A percentile compares a stretch with the other conserved stretches of the same genome.
These are phyloP conservation scores for Stephania japonica DNA, from an alignment of 164 flowering plant genomes.

Conservation along the genomic window DNA sequence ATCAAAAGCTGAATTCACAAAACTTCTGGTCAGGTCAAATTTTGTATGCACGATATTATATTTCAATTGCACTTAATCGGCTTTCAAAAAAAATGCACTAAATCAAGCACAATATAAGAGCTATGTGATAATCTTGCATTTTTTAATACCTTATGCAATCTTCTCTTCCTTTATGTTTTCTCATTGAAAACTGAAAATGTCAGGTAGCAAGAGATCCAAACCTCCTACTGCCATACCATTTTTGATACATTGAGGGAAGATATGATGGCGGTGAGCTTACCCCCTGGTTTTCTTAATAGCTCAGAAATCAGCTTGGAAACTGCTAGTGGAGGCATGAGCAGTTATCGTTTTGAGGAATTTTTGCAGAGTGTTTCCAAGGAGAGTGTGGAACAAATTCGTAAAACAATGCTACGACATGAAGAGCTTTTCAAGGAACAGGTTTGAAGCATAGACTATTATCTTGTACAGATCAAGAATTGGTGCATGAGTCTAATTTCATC, in stretches of 20 bases:
- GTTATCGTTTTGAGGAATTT: conserved; percentile 3
- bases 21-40: not conserved
- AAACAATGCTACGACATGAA: conserved; percentile 22
- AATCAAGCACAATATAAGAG: too few species aligned
- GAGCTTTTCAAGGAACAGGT: conserved; percentile 26
- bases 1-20: too few species aligned
- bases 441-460: conserved; percentile 2
- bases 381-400: conserved; percentile 21
- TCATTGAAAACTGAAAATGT: not conserved
- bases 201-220: conserved; percentile 5
- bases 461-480: not conserved
- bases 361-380: conserved; percentile 10
- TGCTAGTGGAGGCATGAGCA: not conserved
- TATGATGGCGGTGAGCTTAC: conserved; percentile 8
- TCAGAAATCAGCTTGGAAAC: not conserved
- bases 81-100: too few species aligned
- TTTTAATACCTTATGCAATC: not conserved
- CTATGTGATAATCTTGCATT: not conserved
- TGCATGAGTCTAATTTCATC: not conserved
- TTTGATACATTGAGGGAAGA: not conserved
- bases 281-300: conserved; percentile 4
- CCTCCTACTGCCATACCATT: not conserved
- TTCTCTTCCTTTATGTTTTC: not conserved
- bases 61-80: too few species aligned
- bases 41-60: not conserved